A percentile compares a stretch with the other conserved stretches of the same genome.
Evolutionary conservation across 257 asterid genomes (phyloP).

Genomic region (Euphrasia confusa): DNA sequence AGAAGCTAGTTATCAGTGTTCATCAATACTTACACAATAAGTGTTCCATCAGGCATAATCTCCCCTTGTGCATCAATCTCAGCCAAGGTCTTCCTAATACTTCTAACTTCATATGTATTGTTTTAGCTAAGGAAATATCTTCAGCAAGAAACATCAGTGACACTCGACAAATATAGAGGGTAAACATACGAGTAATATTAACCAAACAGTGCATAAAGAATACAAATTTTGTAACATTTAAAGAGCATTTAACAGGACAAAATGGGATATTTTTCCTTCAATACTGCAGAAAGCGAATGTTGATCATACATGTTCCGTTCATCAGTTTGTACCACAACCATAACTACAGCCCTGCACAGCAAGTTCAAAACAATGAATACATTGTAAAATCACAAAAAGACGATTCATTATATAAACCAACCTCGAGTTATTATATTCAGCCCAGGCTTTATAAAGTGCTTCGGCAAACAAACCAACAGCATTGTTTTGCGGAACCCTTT

Average conservation of each 20-base stretch:
- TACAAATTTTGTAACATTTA: background rate
- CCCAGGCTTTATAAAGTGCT: constrained; percentile 79
- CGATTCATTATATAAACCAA: constrained; percentile 27
- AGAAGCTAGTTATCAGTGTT: background rate
- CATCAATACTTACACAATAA: constrained; percentile 59
- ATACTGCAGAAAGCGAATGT: constrained; percentile 67
- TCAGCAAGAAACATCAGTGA: constrained; percentile 20
- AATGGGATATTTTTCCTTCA: constrained; percentile 78
- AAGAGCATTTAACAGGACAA: background rate
- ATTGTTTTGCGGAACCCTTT: constrained; percentile 61
- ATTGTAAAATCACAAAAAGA: constrained; percentile 15
- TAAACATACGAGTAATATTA: constrained; percentile 9
- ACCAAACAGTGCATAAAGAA: constrained; percentile 14
- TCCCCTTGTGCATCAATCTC: constrained; percentile 74
- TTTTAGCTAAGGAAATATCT: constrained; percentile 51
- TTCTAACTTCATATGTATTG: constrained; percentile 59
- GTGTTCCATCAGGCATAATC: constrained; percentile 75
- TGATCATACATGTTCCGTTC: constrained; percentile 96
- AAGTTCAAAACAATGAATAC: constrained; percentile 26
- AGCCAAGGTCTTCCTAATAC: constrained; percentile 79
- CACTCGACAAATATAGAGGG: background rate
- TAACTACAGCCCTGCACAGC: constrained; percentile 65
- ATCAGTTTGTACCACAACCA: constrained; percentile 83
- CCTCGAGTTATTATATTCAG: constrained; percentile 81
- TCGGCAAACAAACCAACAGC: constrained; percentile 66